Base-by-base conservation (phyloP, 2,329 filamentous ascomycete genomes). In the Fusarium haematococcum region DNA sequence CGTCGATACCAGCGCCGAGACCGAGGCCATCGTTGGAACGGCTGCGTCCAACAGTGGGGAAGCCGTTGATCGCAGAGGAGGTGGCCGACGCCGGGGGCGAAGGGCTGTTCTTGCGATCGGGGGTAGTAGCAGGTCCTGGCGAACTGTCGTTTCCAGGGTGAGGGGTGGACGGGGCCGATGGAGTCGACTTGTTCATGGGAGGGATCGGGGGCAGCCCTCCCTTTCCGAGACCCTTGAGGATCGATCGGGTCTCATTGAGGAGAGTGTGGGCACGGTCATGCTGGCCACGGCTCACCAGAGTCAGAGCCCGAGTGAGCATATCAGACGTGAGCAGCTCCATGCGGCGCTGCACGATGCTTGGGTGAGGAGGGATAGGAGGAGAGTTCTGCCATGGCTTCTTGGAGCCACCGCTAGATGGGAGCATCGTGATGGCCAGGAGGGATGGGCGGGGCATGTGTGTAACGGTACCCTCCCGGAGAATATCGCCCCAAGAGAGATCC, bases 261-360 rank as follows among this genome's bases (percentile, higher is more conserved):
- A 99, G 90, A 65, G 97, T 97, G 77, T 97, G 94, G 0, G 95
- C 97, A 39, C 95, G 93, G 79, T 99, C 97, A 81, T 98, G 94
- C 83, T 98, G 96, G 37, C 94, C 95, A 41, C 95, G 91, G 69
- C 94, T 94, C 23, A 98, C 95, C 23, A 99, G 89, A 0, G 95
- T 98, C 70, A 99, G 86, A 16, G 97, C 95, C 68, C 97, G 90
- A 9, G 95, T 97, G 73, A 99, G 89, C 97, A 99, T 99, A 81
- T 99, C 97, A 2, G 96, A 98, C 3, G 97, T 98, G 63, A 99
- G 89, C 33, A 99, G 88, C 83, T 99, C 97, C 97, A 99, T 99
- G 54, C 97, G 93, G 45, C 97, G 91, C 84, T 99, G 97, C 8
- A 99, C 96, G 69, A 99, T 95, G 71, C 93, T 94, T 6, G 97